Conservation (phyloP, 345 rosid genomes). For the Camelina laxa region DNA sequence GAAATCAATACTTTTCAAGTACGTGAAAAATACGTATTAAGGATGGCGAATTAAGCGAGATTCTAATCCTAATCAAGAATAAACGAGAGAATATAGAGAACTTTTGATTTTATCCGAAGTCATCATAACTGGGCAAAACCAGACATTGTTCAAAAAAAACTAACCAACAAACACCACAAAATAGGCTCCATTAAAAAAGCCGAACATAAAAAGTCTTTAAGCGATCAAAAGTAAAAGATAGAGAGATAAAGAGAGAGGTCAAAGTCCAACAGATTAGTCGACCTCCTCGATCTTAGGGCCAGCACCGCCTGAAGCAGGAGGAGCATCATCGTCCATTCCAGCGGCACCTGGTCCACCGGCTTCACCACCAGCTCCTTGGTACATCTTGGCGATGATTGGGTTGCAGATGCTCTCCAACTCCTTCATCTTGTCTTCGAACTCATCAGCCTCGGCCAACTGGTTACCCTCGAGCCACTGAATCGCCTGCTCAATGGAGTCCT, state of each 20-base stretch:
- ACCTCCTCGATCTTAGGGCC: constrained; percentile 68
- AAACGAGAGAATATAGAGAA: not conserved
- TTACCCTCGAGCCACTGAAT: constrained; percentile 74
- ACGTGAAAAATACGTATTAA: too few relatives aligned
- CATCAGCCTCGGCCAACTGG: constrained; percentile 79
- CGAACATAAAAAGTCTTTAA: constrained; percentile 8
- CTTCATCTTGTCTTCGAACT: constrained; percentile 84
- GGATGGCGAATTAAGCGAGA: too few relatives aligned
- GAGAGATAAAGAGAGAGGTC: constrained; percentile 19
- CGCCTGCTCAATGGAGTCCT: constrained; percentile 61
- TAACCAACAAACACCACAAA: not conserved
- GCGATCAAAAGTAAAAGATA: not conserved
- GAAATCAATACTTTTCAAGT: too few relatives aligned
- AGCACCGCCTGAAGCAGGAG: constrained; percentile 55
- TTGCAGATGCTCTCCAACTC: constrained; percentile 84
- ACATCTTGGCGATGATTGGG: constrained; percentile 85
- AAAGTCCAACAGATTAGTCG: constrained; percentile 40
- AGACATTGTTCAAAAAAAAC: constrained; percentile 18
- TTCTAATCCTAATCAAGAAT: too few relatives aligned
- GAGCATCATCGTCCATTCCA: constrained; percentile 48
- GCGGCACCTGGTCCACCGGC: constrained; percentile 55
- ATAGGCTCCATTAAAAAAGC: constrained; percentile 19
- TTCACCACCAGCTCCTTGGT: constrained; percentile 70
- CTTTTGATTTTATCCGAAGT: constrained; percentile 6
- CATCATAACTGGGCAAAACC: not conserved